Base-by-base conservation (phyloP, 768 basidiomycete species). In the Pisolithus sp. region DNA sequence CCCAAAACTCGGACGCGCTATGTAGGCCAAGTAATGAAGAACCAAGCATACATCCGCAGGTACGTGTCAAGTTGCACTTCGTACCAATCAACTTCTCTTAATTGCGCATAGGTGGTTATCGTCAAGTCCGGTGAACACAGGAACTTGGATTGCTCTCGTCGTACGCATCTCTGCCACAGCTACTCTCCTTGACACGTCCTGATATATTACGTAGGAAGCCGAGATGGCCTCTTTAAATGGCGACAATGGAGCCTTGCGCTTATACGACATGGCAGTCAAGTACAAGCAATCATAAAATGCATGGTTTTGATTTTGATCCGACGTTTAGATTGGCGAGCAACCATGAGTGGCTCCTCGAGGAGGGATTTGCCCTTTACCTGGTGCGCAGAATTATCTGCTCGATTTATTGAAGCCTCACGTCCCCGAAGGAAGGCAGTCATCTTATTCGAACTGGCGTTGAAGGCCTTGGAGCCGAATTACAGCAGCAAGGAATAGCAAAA, bases 241-340 rank as follows among this genome's bases (percentile, higher is more conserved):
- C 41, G 74, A 73, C 51, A 71, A 77, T 2, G 78, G 82, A 50
- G 81, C 85, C 2, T 79, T 83, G 62, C 79, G 77, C 55, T 68
- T 85, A 6, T 87, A 85, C 59, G 86, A 89, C 54, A 70, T 79
- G 15, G 85, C 86, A 12, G 80, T 85, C 21, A 83, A 77, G 82
- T 80, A 62, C 44, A 74, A 60, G 17, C 24, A 21, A 17, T 9
- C 18, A 10, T 13, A 47, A 21, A 7, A 13, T 20, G 20, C 46
- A 3, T 6, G 31, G 2, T 21, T 10, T 8, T 21, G 9, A 21
- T 20, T 9, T 36, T 21, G 15, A 20, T 12, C 23, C 28, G 1
- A 20, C 49, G 7, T 7, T n/a, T 36, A 85, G 84, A 54, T 72
- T 83, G 26, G 79, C 83, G 4, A 75, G 80, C 12, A 80, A 81